Conservation (phyloP, 176 grass and related monocot genomes). For the Themeda triandra region DNA sequence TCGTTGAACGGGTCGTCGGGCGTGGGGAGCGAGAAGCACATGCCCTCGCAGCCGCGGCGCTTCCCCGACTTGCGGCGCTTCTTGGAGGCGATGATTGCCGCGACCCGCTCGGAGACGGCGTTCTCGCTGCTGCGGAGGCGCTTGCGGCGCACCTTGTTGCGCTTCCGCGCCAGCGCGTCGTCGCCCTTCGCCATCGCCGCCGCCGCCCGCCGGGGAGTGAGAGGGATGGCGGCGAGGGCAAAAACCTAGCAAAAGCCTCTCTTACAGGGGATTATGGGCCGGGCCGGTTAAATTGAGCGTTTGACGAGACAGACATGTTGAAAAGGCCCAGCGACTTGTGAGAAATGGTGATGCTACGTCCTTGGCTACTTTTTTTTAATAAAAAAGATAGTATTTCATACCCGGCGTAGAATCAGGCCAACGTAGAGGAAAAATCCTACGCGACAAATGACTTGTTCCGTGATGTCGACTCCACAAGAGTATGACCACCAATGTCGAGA, state of each 20-base stretch:
- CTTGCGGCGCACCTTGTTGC: slow-evolving; percentile 70
- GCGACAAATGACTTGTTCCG: too few relatives aligned
- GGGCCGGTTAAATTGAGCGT: neutral
- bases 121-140: slow-evolving; percentile 67
- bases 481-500: too few relatives aligned
- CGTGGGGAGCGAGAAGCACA: slow-evolving; percentile 89
- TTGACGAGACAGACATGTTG: neutral
- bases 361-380: too few relatives aligned
- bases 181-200: slow-evolving; percentile 82
- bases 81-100: slow-evolving; percentile 77
- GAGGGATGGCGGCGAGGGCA: neutral
- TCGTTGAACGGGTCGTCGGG: slow-evolving; percentile 72
- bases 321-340: neutral
- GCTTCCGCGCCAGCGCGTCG: slow-evolving; percentile 63
- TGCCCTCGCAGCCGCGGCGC: slow-evolving; percentile 81
- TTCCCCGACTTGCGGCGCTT: slow-evolving; percentile 79
- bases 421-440: too few relatives aligned
- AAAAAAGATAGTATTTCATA: too few relatives aligned
- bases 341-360: neutral
- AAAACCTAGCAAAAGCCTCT: slow-evolving; percentile 41
- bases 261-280: neutral
- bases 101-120: slow-evolving; percentile 70
- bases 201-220: neutral
- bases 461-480: too few relatives aligned
- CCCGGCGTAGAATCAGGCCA: too few relatives aligned